phyloP scores from a whole-genome alignment of 768 basidiomycete species.

The Lentinula raphanica region DNA sequence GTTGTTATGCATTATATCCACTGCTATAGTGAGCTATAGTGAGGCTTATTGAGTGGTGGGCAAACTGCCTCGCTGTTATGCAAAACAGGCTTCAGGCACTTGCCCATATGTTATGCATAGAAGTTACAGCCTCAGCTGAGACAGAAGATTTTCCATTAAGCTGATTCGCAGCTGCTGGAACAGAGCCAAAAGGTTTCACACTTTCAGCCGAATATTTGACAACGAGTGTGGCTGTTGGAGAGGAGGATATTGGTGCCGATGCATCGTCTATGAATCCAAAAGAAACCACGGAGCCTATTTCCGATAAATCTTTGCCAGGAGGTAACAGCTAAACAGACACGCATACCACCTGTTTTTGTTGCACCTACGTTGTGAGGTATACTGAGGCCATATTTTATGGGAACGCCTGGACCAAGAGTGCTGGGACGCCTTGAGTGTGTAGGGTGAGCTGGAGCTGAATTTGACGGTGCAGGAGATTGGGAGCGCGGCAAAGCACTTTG shows the following conservation, averaged over 20 bases:
- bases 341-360: slow-evolving; percentile 63
- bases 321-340: slow-evolving; percentile 7
- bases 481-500: slow-evolving; percentile 68
- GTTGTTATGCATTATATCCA: too few species aligned
- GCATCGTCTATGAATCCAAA: slow-evolving; percentile 90
- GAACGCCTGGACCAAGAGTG: slow-evolving; percentile 62
- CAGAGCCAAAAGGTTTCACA: slow-evolving; percentile 80
- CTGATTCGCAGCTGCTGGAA: slow-evolving; percentile 53
- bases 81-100: too few species aligned
- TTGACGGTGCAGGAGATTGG: slow-evolving; percentile 67
- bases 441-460: slow-evolving; percentile 37
- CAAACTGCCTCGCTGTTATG: too few species aligned
- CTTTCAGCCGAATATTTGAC: slow-evolving; percentile 52
- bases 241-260: slow-evolving; percentile 72
- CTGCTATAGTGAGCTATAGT: too few species aligned
- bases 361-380: slow-evolving; percentile 60
- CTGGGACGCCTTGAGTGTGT: slow-evolving; percentile 80
- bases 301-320: slow-evolving; percentile 7
- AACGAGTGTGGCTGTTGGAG: slow-evolving; percentile 63
- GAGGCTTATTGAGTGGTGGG: too few species aligned
- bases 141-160: slow-evolving; percentile 60
- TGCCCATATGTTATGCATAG: too few species aligned
- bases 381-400: slow-evolving; percentile 76
- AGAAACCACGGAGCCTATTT: slow-evolving; percentile 61
- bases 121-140: too few species aligned